Base-by-base conservation (phyloP, 129 eudicot genomes). In the Lactuca saligna region DNA sequence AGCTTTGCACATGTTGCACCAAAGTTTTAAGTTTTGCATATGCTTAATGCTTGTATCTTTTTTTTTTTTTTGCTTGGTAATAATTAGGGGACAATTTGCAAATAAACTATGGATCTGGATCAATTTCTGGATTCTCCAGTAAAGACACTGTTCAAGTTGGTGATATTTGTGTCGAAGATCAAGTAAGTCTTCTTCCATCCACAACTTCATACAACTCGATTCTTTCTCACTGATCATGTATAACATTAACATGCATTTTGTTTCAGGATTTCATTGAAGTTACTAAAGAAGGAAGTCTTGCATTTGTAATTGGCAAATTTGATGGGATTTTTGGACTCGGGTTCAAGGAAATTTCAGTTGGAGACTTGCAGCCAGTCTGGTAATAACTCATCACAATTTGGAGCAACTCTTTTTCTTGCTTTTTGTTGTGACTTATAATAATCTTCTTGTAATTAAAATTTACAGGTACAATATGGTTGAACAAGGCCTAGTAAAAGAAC, bases 311-410 rank as follows among this genome's bases (percentile, higher is more conserved):
- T 29, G 89, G 84, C 4, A 84, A 88, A 71, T 91, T 88, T 56
- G 97, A 91, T 72, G 97, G 97, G 41, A 75, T 91, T 38, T 72
- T 91, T 37, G 97, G 97, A 59, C 97, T 91, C 37, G 97, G 96
- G 31, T 91, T 88, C 78, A 91, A 86, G 75, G 96, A 91, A 78
- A 88, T 86, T 59, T 84, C 95, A 17, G 95, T 84, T 44, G 96
- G 87, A 2, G 73, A 78, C 56, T 78, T 75, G 50, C 80, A 76
- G 56, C 98, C 96, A 48, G 86, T 83, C 66, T 91, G 97, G 97
- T 91, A 86, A 32, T 50, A 29, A 46, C 15, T 77, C 34, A 31
- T 67, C 48, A 29, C 20, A 20, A 15, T 20, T 50, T 29, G 29
- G 17, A 50, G 3, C 4, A 4, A 25, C 15, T 51, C 8, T 13